A percentile compares a stretch with the other conserved stretches of the same genome.
These are phyloP conservation scores for Nannochloris sp. DNA, from an alignment of 139 green algal species.

Conservation along the genomic window DNA sequence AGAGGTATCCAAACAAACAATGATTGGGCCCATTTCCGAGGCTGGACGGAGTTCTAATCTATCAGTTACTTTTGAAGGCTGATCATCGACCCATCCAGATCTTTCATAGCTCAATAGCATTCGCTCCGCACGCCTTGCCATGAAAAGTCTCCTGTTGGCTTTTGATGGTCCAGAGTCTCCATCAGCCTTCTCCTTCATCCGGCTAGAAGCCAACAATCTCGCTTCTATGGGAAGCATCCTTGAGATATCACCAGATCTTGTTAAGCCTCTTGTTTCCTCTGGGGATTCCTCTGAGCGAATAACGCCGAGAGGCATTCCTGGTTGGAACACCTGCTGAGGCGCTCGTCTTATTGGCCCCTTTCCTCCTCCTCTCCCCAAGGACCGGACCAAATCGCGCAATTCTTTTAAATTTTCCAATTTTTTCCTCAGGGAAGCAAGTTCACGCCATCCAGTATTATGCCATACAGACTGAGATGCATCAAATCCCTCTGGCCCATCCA, in stretches of 20 bases:
- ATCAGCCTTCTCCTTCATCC: slow-evolving; percentile 25
- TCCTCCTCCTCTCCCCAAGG: slow-evolving; percentile 64
- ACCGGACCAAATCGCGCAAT: slow-evolving; percentile 72
- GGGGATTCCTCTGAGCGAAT: slow-evolving; percentile 67
- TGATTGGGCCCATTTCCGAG: slow-evolving; percentile 84
- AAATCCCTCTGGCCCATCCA: slow-evolving; percentile 69
- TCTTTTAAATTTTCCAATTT: slow-evolving; percentile 73
- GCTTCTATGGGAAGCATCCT: slow-evolving; percentile 82
- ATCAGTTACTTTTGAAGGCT: slow-evolving; percentile 53
- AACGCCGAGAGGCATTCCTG: slow-evolving; percentile 53
- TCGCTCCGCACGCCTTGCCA: slow-evolving; percentile 70
- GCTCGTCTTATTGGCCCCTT: slow-evolving; percentile 64
- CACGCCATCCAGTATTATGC: slow-evolving; percentile 63
- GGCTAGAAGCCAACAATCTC: slow-evolving; percentile 70
- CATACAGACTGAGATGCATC: slow-evolving; percentile 54
- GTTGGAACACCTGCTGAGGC: slow-evolving; percentile 53
- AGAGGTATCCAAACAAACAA: slow-evolving; percentile 84
- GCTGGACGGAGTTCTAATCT: slow-evolving; percentile 75
- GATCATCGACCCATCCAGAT: slow-evolving; percentile 74
- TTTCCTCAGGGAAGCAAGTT: slow-evolving; percentile 58
- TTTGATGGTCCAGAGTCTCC: slow-evolving; percentile 17
- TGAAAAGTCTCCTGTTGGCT: slow-evolving; percentile 62
- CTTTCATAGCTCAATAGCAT: slow-evolving; percentile 82
- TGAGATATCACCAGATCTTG: slow-evolving; percentile 62
- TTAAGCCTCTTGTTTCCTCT: slow-evolving; percentile 69